These are phyloP conservation scores for Dichotomocladium elegans DNA, from an alignment of 371 early-diverging fungal genomes.

Conservation along the genomic window DNA sequence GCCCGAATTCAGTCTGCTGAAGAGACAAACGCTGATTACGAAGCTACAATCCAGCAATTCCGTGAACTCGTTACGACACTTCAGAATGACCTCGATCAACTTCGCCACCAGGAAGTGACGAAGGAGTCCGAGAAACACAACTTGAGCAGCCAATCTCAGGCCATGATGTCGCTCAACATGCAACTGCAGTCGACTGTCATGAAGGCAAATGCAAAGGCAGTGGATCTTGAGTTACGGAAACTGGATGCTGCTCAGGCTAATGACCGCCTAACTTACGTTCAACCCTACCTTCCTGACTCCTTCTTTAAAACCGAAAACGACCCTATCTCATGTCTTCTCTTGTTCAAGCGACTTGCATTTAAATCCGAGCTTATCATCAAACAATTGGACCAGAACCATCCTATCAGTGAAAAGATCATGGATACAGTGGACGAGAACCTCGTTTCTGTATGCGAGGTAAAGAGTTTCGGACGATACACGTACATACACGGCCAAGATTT, in stretches of 20 bases:
- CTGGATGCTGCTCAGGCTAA: conserved; percentile 81
- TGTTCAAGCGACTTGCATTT: conserved; percentile 76
- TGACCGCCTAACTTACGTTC: conserved; percentile 67
- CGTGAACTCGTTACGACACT: conserved; percentile 76
- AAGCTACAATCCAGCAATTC: conserved; percentile 81
- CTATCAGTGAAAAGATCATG: conserved; percentile 54
- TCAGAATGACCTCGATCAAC: conserved; percentile 69
- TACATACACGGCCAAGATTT: not conserved
- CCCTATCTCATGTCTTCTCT: conserved; percentile 67
- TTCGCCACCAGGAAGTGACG: conserved; percentile 61
- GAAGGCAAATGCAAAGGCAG: conserved; percentile 84
- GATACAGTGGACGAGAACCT: conserved; percentile 49
- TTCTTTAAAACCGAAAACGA: conserved; percentile 82
- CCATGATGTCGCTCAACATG: conserved; percentile 79
- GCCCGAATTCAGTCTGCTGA: conserved; percentile 62
- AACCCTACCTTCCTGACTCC: conserved; percentile 82
- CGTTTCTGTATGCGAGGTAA: conserved; percentile 56
- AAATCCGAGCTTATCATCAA: conserved; percentile 75
- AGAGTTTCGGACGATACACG: no score
- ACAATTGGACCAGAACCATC: conserved; percentile 71
- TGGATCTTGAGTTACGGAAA: conserved; percentile 86
- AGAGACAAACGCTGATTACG: conserved; percentile 83
- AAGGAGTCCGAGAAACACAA: conserved; percentile 48
- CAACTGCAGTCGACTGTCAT: conserved; percentile 77
- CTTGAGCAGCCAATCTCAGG: conserved; percentile 73